Conservation (phyloP, 495 filamentous ascomycete species). For the Annulohypoxylon stygium region DNA sequence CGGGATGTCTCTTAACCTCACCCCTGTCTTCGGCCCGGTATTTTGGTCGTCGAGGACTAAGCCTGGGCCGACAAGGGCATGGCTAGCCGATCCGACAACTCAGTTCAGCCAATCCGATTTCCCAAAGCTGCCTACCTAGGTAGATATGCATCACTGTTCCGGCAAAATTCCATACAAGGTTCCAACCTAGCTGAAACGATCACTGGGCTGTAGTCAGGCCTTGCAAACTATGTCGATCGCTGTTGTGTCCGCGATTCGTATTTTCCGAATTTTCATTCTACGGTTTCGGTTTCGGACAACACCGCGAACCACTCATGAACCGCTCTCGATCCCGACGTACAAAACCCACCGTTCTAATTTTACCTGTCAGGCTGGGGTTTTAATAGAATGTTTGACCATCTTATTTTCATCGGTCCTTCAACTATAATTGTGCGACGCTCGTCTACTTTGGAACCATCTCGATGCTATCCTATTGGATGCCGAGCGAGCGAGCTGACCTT, state of each 20-base stretch:
- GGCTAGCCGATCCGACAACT: conserved; percentile 34
- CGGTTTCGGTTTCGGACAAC: conserved; percentile 15
- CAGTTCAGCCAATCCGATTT: conserved; percentile 22
- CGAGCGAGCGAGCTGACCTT: conserved; percentile 28
- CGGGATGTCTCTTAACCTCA: conserved; percentile 15
- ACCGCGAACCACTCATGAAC: conserved; percentile 9
- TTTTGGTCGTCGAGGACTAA: conserved; percentile 7
- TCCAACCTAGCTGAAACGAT: conserved; percentile 25
- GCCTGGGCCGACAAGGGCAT: conserved; percentile 37
- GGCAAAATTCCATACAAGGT: conserved; percentile 14
- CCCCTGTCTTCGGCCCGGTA: conserved; percentile 43
- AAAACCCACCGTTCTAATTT: conserved; percentile 20
- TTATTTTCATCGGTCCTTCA: conserved; percentile 30
- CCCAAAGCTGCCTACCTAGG: background rate
- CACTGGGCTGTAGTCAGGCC: conserved; percentile 9
- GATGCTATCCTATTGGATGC: conserved; percentile 38
- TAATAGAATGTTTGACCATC: conserved; percentile 28
- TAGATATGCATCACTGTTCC: conserved; percentile 13
- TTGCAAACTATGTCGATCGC: conserved; percentile 8
- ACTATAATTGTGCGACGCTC: conserved; percentile 31
- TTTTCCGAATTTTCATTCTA: conserved; percentile 8
- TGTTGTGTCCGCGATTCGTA: conserved; percentile 9
- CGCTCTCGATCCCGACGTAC: conserved; percentile 26
- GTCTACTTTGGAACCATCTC: conserved; percentile 20
- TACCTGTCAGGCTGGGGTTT: conserved; percentile 20